These are phyloP conservation scores for Russula earlei DNA, from an alignment of 768 basidiomycete genomes.

Conservation along the genomic window DNA sequence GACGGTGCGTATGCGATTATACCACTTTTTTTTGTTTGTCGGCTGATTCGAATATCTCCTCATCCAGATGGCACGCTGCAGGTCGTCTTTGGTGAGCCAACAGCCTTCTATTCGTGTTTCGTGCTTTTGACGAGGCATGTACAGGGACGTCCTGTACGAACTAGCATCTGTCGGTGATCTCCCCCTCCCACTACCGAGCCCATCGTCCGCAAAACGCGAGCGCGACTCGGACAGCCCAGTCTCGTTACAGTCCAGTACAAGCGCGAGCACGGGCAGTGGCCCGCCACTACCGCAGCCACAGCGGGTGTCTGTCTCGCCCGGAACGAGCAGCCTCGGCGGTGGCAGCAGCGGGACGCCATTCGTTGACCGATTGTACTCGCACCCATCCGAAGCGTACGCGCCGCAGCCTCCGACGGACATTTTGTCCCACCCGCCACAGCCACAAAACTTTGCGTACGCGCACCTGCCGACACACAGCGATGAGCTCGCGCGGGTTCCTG, in stretches of 20 bases:
- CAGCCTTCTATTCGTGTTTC: background rate
- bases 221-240: slow-evolving; percentile 46
- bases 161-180: slow-evolving; percentile 63
- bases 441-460: slow-evolving; percentile 9
- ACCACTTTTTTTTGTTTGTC: background rate
- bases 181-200: slow-evolving; percentile 50
- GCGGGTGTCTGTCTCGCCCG: slow-evolving; percentile 5
- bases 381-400: background rate
- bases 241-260: slow-evolving; percentile 2
- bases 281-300: background rate
- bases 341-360: slow-evolving; percentile 6
- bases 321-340: slow-evolving; percentile 8
- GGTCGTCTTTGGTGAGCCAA: slow-evolving; percentile 40
- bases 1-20: background rate
- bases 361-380: slow-evolving; percentile 2
- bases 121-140: background rate
- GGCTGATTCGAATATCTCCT: background rate
- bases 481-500: slow-evolving; percentile 13
- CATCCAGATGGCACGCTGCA: slow-evolving; percentile 36
- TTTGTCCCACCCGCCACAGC: background rate
- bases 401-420: slow-evolving; percentile 1
- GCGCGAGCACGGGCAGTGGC: background rate
- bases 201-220: slow-evolving; percentile 49
- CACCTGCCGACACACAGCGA: slow-evolving; percentile 16
- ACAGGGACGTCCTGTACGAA: slow-evolving; percentile 66